Evolutionary conservation across 1,284 basidiomycete genomes (phyloP).

Genomic region (Apiotrichum sp.): DNA sequence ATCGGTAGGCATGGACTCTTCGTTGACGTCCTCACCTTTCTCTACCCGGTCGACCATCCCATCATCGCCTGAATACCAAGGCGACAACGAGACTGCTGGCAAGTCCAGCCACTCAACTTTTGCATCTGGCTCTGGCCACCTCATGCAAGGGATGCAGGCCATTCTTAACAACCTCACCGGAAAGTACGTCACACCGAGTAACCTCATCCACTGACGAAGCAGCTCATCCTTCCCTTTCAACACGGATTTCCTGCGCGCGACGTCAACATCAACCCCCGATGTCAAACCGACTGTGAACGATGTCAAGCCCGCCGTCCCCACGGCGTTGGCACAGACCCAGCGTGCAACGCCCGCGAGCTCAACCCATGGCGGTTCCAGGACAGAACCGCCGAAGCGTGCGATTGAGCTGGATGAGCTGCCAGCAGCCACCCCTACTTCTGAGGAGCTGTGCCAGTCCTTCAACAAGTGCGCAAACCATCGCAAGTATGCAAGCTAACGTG

Average conservation of each 20-base stretch:
- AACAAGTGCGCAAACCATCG: slow-evolving; percentile 9
- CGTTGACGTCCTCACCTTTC: slow-evolving; percentile 33
- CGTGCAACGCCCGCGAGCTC: slow-evolving; percentile 5
- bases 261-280: slow-evolving; percentile 1
- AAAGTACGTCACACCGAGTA: slow-evolving; percentile 12
- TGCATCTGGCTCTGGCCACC: slow-evolving; percentile 12
- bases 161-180: slow-evolving; percentile 22
- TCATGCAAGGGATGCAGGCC: slow-evolving; percentile 31
- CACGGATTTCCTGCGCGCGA: slow-evolving; percentile 1
- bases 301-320: neutral
- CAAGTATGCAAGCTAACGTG: no score
- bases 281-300: slow-evolving; percentile 7
- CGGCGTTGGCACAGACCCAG: neutral
- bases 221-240: slow-evolving; percentile 9
- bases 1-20: slow-evolving; percentile 23
- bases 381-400: slow-evolving; percentile 37
- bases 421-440: slow-evolving; percentile 19
- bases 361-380: slow-evolving; percentile 30
- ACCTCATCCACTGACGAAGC: neutral
- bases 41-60: slow-evolving; percentile 30
- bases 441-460: slow-evolving; percentile 19
- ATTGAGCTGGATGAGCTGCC: slow-evolving; percentile 32
- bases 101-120: slow-evolving; percentile 6
- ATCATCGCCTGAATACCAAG: slow-evolving; percentile 30
- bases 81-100: slow-evolving; percentile 12